Evolutionary conservation across 495 filamentous ascomycete genomes (phyloP), one percentile per base, ranked within the genome.

Genomic region (Jackrogersella multiformis): DNA sequence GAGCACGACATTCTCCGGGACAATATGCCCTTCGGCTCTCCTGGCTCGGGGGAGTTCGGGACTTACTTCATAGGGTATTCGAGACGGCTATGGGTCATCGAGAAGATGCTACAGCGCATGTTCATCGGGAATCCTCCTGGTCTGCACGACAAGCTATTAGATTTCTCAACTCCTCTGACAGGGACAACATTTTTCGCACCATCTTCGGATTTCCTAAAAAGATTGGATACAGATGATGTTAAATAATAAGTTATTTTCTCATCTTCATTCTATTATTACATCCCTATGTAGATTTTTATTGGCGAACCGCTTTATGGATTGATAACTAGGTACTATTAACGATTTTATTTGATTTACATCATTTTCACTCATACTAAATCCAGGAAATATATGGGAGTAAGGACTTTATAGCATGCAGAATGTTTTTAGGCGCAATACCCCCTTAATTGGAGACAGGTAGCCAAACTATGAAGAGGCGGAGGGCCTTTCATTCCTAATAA

Each of bases 51-150:
- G 1, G 77, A 86, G 71, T 86, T 85, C 56, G 85, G 85, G 13
- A 87, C 84, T 1, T 87, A 86, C 68, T 86, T 87, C 46, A 86
- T 86, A 61, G 85, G 84, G 4, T 87, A 87, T 62, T 83, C 84
- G 10, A 70, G 79, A 1, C 72, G 76, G 3, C 57, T 87, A 4
- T 87, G 84, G 84, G 84, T 87, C 2, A 81, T 86, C 63, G 85
- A 87, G 73, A 76, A 77, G 66, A 87, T 87, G 84, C 58, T 86
- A 61, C 77, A 86, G 66, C 75, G 81, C 4, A 87, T 87, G 84
- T 86, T 86, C 70, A 59, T 85, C 34, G 85, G 85, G 1, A 55
- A 84, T 44, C 85, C 85, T 0, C 80, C 82, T 2, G 85, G 85
- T 0, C 42, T 85, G 49, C 83, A 87, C 69, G 85, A 87, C 74